Evolutionary conservation across 768 basidiomycete genomes (phyloP), one percentile per base, ranked within the genome.

Genomic region (Candolleomyces efflorescens): DNA sequence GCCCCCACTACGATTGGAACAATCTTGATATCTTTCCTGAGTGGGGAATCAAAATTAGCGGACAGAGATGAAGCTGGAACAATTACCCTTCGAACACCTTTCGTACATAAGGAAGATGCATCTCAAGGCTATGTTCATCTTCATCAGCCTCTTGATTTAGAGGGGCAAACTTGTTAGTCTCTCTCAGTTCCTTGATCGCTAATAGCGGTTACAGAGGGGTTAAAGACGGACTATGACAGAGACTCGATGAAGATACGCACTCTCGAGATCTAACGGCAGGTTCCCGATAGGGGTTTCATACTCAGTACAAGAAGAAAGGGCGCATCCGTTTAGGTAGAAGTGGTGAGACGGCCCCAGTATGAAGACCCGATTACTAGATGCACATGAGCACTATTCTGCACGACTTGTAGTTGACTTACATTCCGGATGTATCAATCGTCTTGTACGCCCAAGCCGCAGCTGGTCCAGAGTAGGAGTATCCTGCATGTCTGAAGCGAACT

Each of bases 361-460:
- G 69, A 98, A 95, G 51, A 99, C 89, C 13, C 92, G 85, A 67
- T 90, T 91, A 51, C 97, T 98, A 68, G 3, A 27, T 23, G 27
- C 20, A 23, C 15, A 39, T 37, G 63, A 47, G 58, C 51, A 39
- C 37, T 59, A 44, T 38, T 49, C 26, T 17, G 43, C 32, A 23
- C 41, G 50, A 62, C 58, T 32, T 32, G 59, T 18, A 23, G 41
- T 63, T 13, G 23, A 78, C 86, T 62, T 62, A 96, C 97, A 98
- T 90, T 64, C 81, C 81, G 3, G 80, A 78, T 0, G 84, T 85
- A 65, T 96, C 89, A 59, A 98, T 89, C 65, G 84, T 84, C 70
- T 85, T 88, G 75, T 98, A 99, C 0, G 96, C 96, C 93, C 94
- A 98, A 2, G 94, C 96, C 2, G 97, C 96, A 0, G 95, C 81